These are phyloP conservation scores for Solanum sparsipilum DNA, from an alignment of 257 asterid species.

Conservation along the genomic window DNA sequence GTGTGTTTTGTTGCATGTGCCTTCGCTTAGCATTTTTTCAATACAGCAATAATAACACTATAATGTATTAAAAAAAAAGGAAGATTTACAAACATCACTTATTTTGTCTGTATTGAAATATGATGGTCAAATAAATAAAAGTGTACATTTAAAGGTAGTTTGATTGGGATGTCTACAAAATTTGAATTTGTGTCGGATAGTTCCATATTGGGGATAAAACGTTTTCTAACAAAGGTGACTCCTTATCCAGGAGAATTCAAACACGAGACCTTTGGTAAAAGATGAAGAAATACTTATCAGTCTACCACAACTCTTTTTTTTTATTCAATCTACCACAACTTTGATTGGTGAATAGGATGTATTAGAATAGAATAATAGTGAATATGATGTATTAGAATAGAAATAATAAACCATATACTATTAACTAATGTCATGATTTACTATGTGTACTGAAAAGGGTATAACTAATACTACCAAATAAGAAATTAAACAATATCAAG, in stretches of 20 bases:
- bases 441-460: background rate
- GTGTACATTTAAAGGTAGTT: background rate
- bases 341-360: background rate
- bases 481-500: background rate
- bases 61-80: background rate
- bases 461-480: background rate
- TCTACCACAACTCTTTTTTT: background rate
- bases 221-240: too few species aligned
- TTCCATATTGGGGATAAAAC: fast-evolving
- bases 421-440: background rate
- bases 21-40: constrained; percentile 12
- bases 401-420: too few species aligned
- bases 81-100: constrained; percentile 15
- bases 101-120: constrained; percentile 17
- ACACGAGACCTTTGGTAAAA: background rate
- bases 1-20: constrained; percentile 10
- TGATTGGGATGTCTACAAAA: background rate
- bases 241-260: fast-evolving
- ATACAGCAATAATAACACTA: constrained; percentile 14
- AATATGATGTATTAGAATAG: background rate
- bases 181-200: background rate
- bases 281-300: too few species aligned
- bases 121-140: constrained; percentile 17
- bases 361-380: background rate
- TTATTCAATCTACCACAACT: background rate